Conservation (phyloP, 495 filamentous ascomycete genomes). For the Hypoxylon subgilvum region DNA sequence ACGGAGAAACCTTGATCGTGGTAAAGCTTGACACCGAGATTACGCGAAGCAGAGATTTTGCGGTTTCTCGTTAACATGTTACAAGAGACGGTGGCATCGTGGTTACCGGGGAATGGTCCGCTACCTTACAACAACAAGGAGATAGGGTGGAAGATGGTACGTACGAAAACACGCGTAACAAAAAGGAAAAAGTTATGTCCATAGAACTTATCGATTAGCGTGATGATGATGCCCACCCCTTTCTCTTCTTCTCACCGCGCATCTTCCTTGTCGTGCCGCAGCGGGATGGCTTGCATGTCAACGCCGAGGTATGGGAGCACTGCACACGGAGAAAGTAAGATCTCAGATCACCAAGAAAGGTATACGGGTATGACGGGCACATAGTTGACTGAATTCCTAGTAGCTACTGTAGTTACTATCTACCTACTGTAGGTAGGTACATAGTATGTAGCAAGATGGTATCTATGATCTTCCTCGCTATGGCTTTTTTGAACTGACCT, state of each 20-base stretch:
- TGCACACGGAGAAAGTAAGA: conserved; percentile 30
- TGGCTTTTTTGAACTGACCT: not conserved
- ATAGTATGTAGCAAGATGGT: not conserved
- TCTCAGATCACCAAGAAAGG: too few species aligned
- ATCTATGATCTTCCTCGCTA: not conserved
- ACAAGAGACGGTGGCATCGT: conserved; percentile 19
- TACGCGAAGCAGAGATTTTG: conserved; percentile 5
- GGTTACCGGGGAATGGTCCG: conserved; percentile 28
- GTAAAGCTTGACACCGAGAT: conserved; percentile 11
- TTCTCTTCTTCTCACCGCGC: too few species aligned
- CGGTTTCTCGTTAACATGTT: conserved; percentile 28
- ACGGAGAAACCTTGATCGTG: conserved; percentile 25
- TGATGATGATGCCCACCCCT: too few species aligned
- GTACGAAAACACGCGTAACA: conserved; percentile 14
- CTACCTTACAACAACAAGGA: conserved; percentile 7
- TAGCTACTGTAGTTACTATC: too few species aligned
- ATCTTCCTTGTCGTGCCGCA: too few species aligned
- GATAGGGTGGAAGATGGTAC: not conserved
- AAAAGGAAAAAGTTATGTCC: conserved; percentile 15
- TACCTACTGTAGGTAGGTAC: too few species aligned
- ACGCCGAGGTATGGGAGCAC: conserved; percentile 24
- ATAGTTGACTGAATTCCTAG: too few species aligned
- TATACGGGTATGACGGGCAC: too few species aligned
- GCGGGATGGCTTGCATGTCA: too few species aligned
- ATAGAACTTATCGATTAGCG: too few species aligned